These are phyloP conservation scores for Rhodomyrtus tomentosa DNA, from an alignment of 345 rosid species.

Conservation along the genomic window DNA sequence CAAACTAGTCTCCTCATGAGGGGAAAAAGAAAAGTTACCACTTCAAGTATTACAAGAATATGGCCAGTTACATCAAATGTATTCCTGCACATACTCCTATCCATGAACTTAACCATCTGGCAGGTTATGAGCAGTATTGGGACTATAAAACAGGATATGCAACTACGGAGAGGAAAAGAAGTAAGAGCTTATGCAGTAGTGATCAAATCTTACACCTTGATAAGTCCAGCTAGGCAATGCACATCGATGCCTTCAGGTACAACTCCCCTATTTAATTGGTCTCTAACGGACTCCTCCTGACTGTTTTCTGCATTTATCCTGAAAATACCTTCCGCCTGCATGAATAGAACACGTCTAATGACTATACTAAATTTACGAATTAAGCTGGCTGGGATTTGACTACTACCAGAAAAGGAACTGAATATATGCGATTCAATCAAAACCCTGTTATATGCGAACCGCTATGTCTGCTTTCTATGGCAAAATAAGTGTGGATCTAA, in stretches of 20 bases:
- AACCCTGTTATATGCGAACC: not conserved
- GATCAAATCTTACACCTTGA: conserved; percentile 20
- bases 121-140: not conserved
- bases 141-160: not conserved
- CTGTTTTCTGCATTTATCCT: conserved; percentile 36
- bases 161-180: not conserved
- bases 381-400: not conserved
- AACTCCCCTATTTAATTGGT: conserved; percentile 31
- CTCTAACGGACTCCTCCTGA: conserved; percentile 38
- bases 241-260: conserved; percentile 29
- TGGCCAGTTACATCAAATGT: not conserved
- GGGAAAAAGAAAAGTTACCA: not conserved
- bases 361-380: not conserved
- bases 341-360: not conserved
- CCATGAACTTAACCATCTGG: not conserved
- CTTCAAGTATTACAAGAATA: not conserved
- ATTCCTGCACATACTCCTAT: not conserved
- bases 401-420: not conserved
- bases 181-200: not conserved
- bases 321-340: conserved; percentile 46
- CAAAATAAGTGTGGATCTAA: not conserved
- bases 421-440: not conserved
- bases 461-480: not conserved
- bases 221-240: conserved; percentile 39
- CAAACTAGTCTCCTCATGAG: too few relatives aligned